Conservation (phyloP, 2,329 filamentous ascomycete genomes). For the Calonectria hongkongensis region DNA sequence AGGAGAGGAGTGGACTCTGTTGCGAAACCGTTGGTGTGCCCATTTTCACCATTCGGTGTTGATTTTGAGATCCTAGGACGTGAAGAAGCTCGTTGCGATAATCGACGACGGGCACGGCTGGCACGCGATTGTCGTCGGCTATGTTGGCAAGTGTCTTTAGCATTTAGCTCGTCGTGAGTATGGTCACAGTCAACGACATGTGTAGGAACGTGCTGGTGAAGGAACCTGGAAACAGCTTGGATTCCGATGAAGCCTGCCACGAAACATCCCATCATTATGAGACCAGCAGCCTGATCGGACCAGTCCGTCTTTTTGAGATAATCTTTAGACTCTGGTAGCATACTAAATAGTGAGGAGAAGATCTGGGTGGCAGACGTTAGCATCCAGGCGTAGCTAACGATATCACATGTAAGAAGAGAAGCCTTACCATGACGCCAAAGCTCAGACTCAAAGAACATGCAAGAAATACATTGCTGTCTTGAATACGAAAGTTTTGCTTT, state of each 20-base stretch:
- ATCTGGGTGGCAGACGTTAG: slow-evolving; percentile 73
- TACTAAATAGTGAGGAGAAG: slow-evolving; percentile 93
- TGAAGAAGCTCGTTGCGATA: slow-evolving; percentile 53
- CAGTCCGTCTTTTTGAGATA: slow-evolving; percentile 84
- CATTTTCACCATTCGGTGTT: slow-evolving; percentile 44
- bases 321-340: slow-evolving; percentile 89
- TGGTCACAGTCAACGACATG: slow-evolving; percentile 89
- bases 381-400: background rate
- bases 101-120: slow-evolving; percentile 57
- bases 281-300: slow-evolving; percentile 79
- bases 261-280: slow-evolving; percentile 82
- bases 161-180: slow-evolving; percentile 75
- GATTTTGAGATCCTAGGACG: slow-evolving; percentile 46
- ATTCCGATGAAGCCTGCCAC: slow-evolving; percentile 84
- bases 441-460: slow-evolving; percentile 92
- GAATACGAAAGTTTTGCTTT: slow-evolving; percentile 86
- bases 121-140: slow-evolving; percentile 56
- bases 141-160: slow-evolving; percentile 54
- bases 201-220: slow-evolving; percentile 85
- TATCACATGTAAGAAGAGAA: background rate
- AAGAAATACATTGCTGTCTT: slow-evolving; percentile 91
- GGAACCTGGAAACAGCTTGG: slow-evolving; percentile 81
- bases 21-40: slow-evolving; percentile 48
- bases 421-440: slow-evolving; percentile 93
- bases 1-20: slow-evolving; percentile 72